These are phyloP conservation scores for Pinus albicaulis DNA, from an alignment of 75 land plant genomes.

Conservation along the genomic window DNA sequence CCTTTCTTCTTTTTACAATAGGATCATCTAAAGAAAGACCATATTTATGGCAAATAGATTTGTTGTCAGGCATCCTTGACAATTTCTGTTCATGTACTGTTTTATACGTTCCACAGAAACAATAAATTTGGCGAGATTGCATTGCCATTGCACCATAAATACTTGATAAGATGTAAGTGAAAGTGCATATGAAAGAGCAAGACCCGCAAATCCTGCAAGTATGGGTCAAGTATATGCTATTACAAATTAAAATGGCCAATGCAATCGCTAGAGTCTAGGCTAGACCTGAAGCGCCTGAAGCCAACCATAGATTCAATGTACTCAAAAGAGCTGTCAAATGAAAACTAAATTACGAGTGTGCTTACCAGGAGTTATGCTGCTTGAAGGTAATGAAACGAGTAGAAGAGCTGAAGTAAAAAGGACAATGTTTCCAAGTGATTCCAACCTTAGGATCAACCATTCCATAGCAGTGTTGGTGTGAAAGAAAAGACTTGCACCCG, in stretches of 20 bases:
- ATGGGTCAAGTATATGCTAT: slow-evolving; percentile 8
- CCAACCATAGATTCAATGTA: background rate
- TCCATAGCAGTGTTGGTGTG: slow-evolving; percentile 60
- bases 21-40: no score
- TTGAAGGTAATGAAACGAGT: slow-evolving; percentile 56
- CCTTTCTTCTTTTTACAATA: no score
- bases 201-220: slow-evolving; percentile 74
- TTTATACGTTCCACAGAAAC: slow-evolving; percentile 85
- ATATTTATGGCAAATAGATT: no score
- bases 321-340: background rate
- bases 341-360: background rate
- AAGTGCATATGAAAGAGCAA: slow-evolving; percentile 75
- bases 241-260: background rate
- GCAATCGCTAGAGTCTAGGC: background rate
- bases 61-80: no score
- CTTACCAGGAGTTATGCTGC: slow-evolving; percentile 60
- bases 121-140: slow-evolving; percentile 68
- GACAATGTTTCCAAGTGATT: slow-evolving; percentile 41
- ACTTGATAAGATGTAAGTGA: slow-evolving; percentile 41
- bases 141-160: slow-evolving; percentile 52
- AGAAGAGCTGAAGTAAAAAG: slow-evolving; percentile 49
- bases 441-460: slow-evolving; percentile 74
- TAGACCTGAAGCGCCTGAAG: background rate
- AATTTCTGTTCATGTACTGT: slow-evolving; percentile 74
- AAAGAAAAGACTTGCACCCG: slow-evolving; percentile 61